Evolutionary conservation across 805 yeast species (phyloP), one percentile per base, ranked within the genome.

Genomic region (Candida boleticola): DNA sequence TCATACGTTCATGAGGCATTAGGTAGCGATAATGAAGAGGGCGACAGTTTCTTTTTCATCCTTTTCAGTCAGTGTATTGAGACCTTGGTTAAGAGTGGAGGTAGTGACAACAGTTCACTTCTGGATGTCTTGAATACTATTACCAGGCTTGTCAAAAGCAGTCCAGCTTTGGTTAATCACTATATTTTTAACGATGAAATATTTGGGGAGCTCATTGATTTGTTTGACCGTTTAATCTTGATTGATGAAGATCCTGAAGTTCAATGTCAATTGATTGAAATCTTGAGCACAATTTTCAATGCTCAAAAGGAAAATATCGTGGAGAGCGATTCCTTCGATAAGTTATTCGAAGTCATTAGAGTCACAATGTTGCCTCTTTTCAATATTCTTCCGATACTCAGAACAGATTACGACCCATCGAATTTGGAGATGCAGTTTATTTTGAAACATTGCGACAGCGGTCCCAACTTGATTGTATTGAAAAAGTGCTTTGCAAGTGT

Each of bases 31-130:
- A 58, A 66, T 4, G 63, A 79, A 27, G 58, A 87, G 35, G 74
- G 71, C 4, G 80, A 74, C 9, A 70, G 75, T 3, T 85, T 89
- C 50, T 82, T 85, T 61, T 85, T 88, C 55, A 83, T 89, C 23
- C 60, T 90, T 30, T 86, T 85, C 63, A 86, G 96, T 9, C 85
- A 87, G 50, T 88, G 96, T 57, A 73, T 89, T 37, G 95, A 87
- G 51, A 77, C 84, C 0, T 68, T 89, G 46, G 74, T 84, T 14
- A 64, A 55, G 40, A 65, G 66, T 37, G 27, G 27, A 23, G 35
- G 35, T 16, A 14, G 18, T 11, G 35, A 20, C 16, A 38, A 57
- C 67, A 23, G 27, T 11, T 23, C 27, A 11, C 10, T 23, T 23
- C 27, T 23, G 27, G 65, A 66, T 2, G 81, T 85, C 0, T 59